Base-by-base conservation (phyloP, 352 stramenopile species). In the Pythium coloratum region DNA sequence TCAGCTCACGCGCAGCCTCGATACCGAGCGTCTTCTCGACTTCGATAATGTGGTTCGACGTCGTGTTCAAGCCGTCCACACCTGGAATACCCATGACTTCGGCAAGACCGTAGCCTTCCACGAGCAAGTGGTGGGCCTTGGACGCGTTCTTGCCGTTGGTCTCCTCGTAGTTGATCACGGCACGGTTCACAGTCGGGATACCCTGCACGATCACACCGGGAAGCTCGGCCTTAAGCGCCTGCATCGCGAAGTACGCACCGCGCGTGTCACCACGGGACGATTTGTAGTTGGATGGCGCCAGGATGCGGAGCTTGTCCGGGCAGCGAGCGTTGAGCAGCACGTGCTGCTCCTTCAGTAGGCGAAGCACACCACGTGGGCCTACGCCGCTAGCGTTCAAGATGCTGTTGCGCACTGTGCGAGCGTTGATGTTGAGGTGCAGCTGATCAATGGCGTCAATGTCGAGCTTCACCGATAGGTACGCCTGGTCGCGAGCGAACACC, bases 31-130 rank as follows among this genome's bases (percentile, higher is more conserved):
- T 98, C 63, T 94, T 90, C 66, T 94, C 78, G 46, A 98, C 90
- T 81, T 99, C 98, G 57, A 99, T 95, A 61, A 99, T 98, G 77
- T 99, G 97, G 85, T 99, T 99, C 12, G 97, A 99, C 59, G 88
- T 97, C 6, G 97, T 99, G 67, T 98, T 81, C 13, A 90, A 77
- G 30, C 95, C 97, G 76, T 99, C 97, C 20, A 99, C 94, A 32
- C 98, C 98, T 2, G 95, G 94, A 55, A 92, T 97, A 28, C 96
- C 97, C 94, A 99, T 99, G 2, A 99, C 98, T 73, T 99, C 96
- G 9, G 93, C 82, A 28, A 99, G 82, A 6, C 97, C 97, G 68
- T 99, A 99, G 36, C 98, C 98, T 79, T 99, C 98, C 10, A 99
- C 97, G 10, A 99, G 84, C 69, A 99, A 81, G 69, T 99, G 96